These are phyloP conservation scores for Penicillium samsonianum DNA, from an alignment of 495 filamentous ascomycete genomes.

Conservation along the genomic window DNA sequence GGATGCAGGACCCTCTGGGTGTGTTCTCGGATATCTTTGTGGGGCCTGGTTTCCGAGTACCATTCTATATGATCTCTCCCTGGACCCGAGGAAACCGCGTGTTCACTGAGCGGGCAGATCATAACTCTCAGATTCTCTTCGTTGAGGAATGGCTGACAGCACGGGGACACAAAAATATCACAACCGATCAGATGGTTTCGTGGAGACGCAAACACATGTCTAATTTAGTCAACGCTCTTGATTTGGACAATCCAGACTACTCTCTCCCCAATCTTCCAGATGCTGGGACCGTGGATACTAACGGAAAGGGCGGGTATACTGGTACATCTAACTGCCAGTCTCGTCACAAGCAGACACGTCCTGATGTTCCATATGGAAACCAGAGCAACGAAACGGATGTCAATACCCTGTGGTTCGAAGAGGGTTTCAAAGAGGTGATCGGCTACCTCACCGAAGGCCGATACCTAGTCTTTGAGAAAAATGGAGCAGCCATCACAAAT, in stretches of 20 bases:
- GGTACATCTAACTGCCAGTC: conserved; percentile 48
- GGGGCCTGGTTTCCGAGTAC: conserved; percentile 55
- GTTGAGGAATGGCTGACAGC: conserved; percentile 54
- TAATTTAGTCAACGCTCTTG: conserved; percentile 53
- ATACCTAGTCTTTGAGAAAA: conserved; percentile 41
- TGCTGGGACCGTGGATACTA: conserved; percentile 39
- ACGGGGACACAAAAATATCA: conserved; percentile 50
- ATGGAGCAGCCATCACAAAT: conserved; percentile 36
- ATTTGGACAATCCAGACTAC: conserved; percentile 52
- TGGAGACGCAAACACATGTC: conserved; percentile 60
- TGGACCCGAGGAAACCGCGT: conserved; percentile 58
- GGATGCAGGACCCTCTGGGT: conserved; percentile 55
- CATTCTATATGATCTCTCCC: conserved; percentile 57
- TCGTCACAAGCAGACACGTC: conserved; percentile 35
- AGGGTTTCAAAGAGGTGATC: conserved; percentile 54
- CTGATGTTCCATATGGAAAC: conserved; percentile 50
- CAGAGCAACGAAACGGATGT: conserved; percentile 34
- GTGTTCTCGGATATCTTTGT: conserved; percentile 49
- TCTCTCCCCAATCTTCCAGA: conserved; percentile 47
- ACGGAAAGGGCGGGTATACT: conserved; percentile 40
- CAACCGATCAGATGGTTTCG: conserved; percentile 49
- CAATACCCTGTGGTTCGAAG: conserved; percentile 44
- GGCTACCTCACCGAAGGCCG: conserved; percentile 57
- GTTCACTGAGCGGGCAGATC: conserved; percentile 57
- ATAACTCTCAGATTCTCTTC: conserved; percentile 60